Conservation (phyloP, 768 basidiomycete species). For the Auricularia auricula-judae region DNA sequence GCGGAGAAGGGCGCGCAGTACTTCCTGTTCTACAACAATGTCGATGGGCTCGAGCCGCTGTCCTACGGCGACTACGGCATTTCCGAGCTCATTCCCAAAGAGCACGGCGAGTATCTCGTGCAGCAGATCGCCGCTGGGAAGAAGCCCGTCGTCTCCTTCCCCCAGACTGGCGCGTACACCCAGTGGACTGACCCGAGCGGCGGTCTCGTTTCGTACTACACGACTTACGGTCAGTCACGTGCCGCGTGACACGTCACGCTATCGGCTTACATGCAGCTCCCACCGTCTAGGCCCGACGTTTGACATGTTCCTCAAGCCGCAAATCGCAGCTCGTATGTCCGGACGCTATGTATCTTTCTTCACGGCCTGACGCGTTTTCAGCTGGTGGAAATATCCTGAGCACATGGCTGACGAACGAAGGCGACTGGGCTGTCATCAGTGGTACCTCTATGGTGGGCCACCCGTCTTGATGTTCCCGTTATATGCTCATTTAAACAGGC, state of each 20-base stretch:
- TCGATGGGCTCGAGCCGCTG: not conserved
- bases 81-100: slow-evolving; percentile 40
- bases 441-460: slow-evolving; percentile 12
- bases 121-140: slow-evolving; percentile 36
- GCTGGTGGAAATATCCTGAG: slow-evolving; percentile 39
- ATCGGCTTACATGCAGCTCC: not conserved
- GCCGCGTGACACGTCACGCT: not conserved
- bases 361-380: not conserved
- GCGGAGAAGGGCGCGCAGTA: not conserved
- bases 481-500: slow-evolving; percentile 16
- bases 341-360: not conserved
- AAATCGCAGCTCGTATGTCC: not conserved
- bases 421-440: slow-evolving; percentile 29
- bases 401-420: slow-evolving; percentile 30
- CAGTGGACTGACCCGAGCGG: slow-evolving; percentile 39
- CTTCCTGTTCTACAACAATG: not conserved
- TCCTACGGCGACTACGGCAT: slow-evolving; percentile 31
- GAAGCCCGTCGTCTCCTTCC: slow-evolving; percentile 34
- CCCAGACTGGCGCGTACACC: slow-evolving; percentile 30
- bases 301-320: slow-evolving; percentile 33
- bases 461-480: not conserved
- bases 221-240: slow-evolving; percentile 31
- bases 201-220: slow-evolving; percentile 49
- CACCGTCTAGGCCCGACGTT: slow-evolving; percentile 29
- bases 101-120: slow-evolving; percentile 44